Base-by-base conservation (phyloP, 164 flowering plant genomes). In the Liquidambar formosana region DNA sequence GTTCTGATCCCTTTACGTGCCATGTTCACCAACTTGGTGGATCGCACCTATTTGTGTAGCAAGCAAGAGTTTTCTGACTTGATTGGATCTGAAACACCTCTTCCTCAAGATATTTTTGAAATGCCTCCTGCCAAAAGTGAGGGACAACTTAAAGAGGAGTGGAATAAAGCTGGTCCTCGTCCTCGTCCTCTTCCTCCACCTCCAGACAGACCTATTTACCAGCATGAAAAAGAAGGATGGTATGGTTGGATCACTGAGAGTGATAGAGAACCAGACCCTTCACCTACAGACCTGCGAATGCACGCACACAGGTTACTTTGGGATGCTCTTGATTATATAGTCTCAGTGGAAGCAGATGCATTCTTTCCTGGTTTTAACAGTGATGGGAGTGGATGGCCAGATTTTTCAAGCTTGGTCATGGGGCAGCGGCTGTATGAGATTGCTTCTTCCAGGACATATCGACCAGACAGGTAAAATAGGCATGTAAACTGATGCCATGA, bases 131-230 rank as follows among this genome's bases (percentile, higher is more conserved):
- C 73, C 48, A 89, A 91, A 79, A 88, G 89, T 72, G 81, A 78
- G 53, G 59, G 86, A 59, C 83, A 86, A 69, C 82, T 79, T 51
- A 81, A 87, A 68, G 87, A 87, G 68, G 98, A 93, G 64, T 92
- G 98, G 99, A 81, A 89, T 9, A 88, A 80, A 72, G 95, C 94
- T 58, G 97, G 98, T 69, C 97, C 97, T 52, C 93, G 99, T 43
- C 99, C 99, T n/a, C 84, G 99, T 58, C 99, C 99, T 75, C 96
- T 96, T 77, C 98, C 99, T 72, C 99, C 99, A 45, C 98, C 98
- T 77, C 98, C 99, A 10, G 93, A 81, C 59, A 83, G 99, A 70
- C 97, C 97, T 26, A 78, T 90, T 57, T 96, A 93, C 79, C 81
- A 70, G 28, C 98, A 96, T 81, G 99, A 96, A 66, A 90, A 89